Evolutionary conservation across 1,139 yeast genomes (phyloP).

Genomic region (Protomyces inouyei): DNA sequence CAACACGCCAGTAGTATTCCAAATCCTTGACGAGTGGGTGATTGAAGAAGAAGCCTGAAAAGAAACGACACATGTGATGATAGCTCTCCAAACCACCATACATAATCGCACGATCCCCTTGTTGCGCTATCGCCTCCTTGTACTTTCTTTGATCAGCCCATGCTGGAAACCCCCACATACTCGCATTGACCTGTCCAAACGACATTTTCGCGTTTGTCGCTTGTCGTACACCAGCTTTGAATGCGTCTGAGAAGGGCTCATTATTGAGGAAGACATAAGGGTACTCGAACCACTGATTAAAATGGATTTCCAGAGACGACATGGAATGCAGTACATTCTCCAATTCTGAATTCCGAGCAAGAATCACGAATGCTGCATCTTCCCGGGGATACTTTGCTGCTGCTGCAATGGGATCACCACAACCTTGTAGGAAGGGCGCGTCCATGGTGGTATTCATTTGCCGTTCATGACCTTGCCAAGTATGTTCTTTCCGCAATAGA

Average conservation of each 20-base stretch:
- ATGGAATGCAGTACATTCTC: constrained; percentile 65
- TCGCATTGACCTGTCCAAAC: constrained; percentile 54
- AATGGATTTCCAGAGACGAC: constrained; percentile 70
- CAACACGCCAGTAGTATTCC: constrained; percentile 94
- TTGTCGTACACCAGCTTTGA: constrained; percentile 49
- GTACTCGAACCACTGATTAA: constrained; percentile 84
- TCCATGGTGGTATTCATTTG: constrained; percentile 12
- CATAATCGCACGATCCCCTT: constrained; percentile 74
- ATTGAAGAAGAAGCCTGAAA: constrained; percentile 70
- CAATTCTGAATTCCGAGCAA: constrained; percentile 71
- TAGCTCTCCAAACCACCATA: constrained; percentile 77
- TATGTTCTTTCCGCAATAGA: background rate
- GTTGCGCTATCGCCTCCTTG: constrained; percentile 56
- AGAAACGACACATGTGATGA: constrained; percentile 65
- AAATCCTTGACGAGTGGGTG: constrained; percentile 60
- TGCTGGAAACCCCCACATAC: constrained; percentile 56
- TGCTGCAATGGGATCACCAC: constrained; percentile 23
- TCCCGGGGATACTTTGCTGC: constrained; percentile 43
- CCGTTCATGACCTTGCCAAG: background rate
- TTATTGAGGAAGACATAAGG: constrained; percentile 87
- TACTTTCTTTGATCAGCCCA: constrained; percentile 42
- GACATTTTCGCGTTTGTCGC: constrained; percentile 56
- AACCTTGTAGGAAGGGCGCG: constrained; percentile 24
- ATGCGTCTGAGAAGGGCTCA: constrained; percentile 61
- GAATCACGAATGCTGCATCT: constrained; percentile 77